These are phyloP conservation scores for Albifimbria verrucaria DNA, from an alignment of 2,329 filamentous ascomycete genomes.

Conservation along the genomic window DNA sequence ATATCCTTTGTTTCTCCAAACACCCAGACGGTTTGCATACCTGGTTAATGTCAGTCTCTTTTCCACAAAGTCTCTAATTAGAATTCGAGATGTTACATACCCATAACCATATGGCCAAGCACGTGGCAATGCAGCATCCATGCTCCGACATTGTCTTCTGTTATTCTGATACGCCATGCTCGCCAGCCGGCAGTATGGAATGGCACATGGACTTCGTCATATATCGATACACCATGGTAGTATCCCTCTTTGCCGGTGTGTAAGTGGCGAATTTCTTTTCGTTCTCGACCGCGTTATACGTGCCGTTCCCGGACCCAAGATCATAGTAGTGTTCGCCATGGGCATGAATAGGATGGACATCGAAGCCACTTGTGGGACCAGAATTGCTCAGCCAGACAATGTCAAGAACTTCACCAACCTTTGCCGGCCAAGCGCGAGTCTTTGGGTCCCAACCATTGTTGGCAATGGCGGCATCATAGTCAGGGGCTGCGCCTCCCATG, in stretches of 20 bases:
- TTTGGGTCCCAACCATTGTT: slow-evolving; percentile 53
- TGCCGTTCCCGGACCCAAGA: slow-evolving; percentile 49
- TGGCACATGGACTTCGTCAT: slow-evolving; percentile 26
- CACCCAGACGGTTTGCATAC: slow-evolving; percentile 25
- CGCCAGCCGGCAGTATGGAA: slow-evolving; percentile 52
- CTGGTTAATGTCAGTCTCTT: not conserved
- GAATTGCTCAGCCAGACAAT: slow-evolving; percentile 46
- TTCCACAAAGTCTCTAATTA: not conserved
- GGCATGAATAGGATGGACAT: slow-evolving; percentile 52
- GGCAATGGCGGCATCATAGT: slow-evolving; percentile 46
- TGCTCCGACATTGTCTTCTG: slow-evolving; percentile 46
- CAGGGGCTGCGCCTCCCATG: slow-evolving; percentile 44
- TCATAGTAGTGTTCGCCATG: slow-evolving; percentile 55
- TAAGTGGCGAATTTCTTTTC: slow-evolving; percentile 30
- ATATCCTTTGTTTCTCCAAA: slow-evolving; percentile 21
- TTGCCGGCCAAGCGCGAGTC: slow-evolving; percentile 47
- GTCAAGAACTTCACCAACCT: slow-evolving; percentile 54
- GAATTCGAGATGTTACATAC: slow-evolving; percentile 11
- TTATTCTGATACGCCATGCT: slow-evolving; percentile 52
- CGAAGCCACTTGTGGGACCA: slow-evolving; percentile 24
- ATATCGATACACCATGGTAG: slow-evolving; percentile 56
- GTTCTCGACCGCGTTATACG: slow-evolving; percentile 46
- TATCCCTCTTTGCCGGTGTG: slow-evolving; percentile 38
- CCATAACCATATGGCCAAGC: slow-evolving; percentile 57
- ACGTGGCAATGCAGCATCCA: slow-evolving; percentile 64